Evolutionary conservation across 2,329 filamentous ascomycete species (phyloP).

Genomic region (Aspergillus flavus): DNA sequence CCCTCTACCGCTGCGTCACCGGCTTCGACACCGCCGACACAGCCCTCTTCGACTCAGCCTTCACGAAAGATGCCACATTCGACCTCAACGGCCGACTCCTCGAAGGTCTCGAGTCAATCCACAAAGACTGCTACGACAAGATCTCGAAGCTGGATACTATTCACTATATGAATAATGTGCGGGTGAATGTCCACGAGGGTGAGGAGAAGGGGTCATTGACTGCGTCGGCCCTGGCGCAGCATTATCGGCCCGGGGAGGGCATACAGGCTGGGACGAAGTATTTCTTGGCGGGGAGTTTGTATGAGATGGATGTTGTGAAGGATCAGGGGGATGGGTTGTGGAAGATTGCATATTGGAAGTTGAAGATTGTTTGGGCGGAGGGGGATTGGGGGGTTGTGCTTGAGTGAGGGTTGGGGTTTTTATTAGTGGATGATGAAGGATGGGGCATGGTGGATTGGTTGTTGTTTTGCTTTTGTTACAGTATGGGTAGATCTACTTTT

Average conservation of each 20-base stretch:
- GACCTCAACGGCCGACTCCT: constrained; percentile 22
- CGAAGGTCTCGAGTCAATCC: constrained; percentile 25
- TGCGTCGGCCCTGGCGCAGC: constrained; percentile 23
- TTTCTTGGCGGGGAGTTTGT: constrained; percentile 30
- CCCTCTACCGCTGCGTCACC: constrained; percentile 31
- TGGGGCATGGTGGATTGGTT: no score
- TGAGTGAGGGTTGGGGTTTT: background rate
- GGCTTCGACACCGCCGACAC: constrained; percentile 32
- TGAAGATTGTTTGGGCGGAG: constrained; percentile 35
- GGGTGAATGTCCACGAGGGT: constrained; percentile 20
- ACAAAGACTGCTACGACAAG: constrained; percentile 18
- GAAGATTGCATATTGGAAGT: constrained; percentile 36
- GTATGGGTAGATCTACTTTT: no score
- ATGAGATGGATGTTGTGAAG: constrained; percentile 33
- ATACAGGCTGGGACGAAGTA: constrained; percentile 23
- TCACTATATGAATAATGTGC: constrained; percentile 27
- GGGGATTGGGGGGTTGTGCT: constrained; percentile 18
- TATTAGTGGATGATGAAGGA: no score
- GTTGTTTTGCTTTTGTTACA: no score
- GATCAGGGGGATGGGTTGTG: constrained; percentile 34
- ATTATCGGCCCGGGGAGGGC: constrained; percentile 28
- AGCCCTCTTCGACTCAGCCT: constrained; percentile 33
- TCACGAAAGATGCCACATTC: constrained; percentile 24
- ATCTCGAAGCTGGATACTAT: constrained; percentile 34
- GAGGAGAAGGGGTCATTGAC: constrained; percentile 18